phyloP scores from a whole-genome alignment of 495 filamentous ascomycete species.

The Penicillium turbatum region DNA sequence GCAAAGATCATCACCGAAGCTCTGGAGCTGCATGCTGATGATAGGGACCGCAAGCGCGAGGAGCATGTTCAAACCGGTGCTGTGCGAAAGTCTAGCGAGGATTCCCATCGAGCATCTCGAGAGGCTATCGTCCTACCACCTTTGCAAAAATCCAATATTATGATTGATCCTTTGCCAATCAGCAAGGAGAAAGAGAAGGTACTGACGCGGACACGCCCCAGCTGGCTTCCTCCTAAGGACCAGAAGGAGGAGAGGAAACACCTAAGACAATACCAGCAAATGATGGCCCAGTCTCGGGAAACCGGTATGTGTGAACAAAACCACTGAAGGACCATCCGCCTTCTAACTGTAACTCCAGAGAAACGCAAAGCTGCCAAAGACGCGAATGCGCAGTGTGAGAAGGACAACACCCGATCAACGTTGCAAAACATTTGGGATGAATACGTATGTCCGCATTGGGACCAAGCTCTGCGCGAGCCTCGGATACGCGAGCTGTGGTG shows the following conservation, averaged over 20 bases:
- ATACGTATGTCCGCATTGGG: slow-evolving; percentile 83
- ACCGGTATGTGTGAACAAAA: slow-evolving; percentile 45
- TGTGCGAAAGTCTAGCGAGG: slow-evolving; percentile 41
- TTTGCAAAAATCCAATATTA: slow-evolving; percentile 77
- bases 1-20: slow-evolving; percentile 85
- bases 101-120: slow-evolving; percentile 53
- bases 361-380: slow-evolving; percentile 47
- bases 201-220: slow-evolving; percentile 82
- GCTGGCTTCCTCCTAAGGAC: slow-evolving; percentile 92
- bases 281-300: slow-evolving; percentile 81
- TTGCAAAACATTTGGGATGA: slow-evolving; percentile 80
- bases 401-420: slow-evolving; percentile 61
- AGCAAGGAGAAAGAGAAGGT: slow-evolving; percentile 97
- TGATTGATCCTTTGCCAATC: slow-evolving; percentile 93
- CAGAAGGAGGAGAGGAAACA: slow-evolving; percentile 90
- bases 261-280: slow-evolving; percentile 84
- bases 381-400: slow-evolving; percentile 51
- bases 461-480: slow-evolving; percentile 64
- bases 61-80: slow-evolving; percentile 48
- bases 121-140: slow-evolving; percentile 69
- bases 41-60: slow-evolving; percentile 50
- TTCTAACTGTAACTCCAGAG: slow-evolving; percentile 25
- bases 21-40: slow-evolving; percentile 77
- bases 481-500: slow-evolving; percentile 90
- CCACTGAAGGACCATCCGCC: not conserved